A percentile compares a stretch with the other conserved stretches of the same genome.
These are phyloP conservation scores for Marasmius tenuissimus DNA, from an alignment of 1,284 basidiomycete species.

Conservation along the genomic window DNA sequence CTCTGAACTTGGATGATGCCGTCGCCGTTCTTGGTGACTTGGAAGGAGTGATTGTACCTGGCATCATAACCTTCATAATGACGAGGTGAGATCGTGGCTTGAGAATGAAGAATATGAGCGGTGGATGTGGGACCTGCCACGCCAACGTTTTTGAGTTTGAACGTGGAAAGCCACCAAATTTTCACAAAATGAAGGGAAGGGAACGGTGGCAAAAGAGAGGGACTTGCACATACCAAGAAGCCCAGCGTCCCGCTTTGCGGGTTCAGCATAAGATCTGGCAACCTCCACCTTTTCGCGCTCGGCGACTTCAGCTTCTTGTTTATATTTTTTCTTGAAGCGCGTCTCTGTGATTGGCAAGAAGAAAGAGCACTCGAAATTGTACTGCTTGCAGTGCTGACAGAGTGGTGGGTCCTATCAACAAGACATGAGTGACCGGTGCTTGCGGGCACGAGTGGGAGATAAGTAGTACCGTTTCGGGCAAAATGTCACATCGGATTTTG, in stretches of 20 bases:
- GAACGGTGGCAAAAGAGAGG: conserved; percentile 15
- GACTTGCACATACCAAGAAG: conserved; percentile 56
- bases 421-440: conserved; percentile 6
- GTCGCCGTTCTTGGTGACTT: conserved; percentile 79
- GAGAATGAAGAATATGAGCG: conserved; percentile 86
- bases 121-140: conserved; percentile 80
- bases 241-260: conserved; percentile 45
- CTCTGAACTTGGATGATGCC: conserved; percentile 88
- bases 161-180: conserved; percentile 15
- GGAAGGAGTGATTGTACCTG: conserved; percentile 82
- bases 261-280: conserved; percentile 15
- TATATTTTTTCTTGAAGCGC: conserved; percentile 90
- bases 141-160: conserved; percentile 35
- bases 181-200: conserved; percentile 7
- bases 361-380: conserved; percentile 91
- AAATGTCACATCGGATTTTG: conserved; percentile 90
- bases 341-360: conserved; percentile 98
- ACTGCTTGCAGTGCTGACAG: conserved; percentile 88
- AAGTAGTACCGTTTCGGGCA: conserved; percentile 50
- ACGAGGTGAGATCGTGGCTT: conserved; percentile 78
- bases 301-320: conserved; percentile 65
- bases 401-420: conserved; percentile 60
- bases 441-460: background rate
- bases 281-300: conserved; percentile 44
- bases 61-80: conserved; percentile 87